phyloP scores from a whole-genome alignment of 208 protist genomes.

The Leishmania guyanensis region DNA sequence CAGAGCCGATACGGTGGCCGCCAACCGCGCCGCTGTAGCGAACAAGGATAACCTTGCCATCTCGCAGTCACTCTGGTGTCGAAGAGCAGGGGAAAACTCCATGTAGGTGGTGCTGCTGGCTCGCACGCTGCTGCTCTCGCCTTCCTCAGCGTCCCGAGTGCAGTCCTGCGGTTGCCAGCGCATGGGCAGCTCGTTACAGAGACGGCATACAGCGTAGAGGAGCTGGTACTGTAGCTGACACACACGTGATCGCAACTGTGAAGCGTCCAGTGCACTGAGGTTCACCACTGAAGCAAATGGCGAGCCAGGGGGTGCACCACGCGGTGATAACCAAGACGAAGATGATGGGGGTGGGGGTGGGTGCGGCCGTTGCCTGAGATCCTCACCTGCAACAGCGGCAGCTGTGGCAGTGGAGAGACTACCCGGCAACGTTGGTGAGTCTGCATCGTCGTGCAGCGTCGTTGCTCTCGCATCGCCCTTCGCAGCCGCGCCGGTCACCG shows the following conservation, averaged over 20 bases:
- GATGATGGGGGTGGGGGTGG: neutral
- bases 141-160: neutral
- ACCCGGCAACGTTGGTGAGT: slow-evolving; percentile 1
- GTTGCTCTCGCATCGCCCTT: neutral
- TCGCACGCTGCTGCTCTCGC: neutral
- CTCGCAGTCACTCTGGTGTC: neutral
- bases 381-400: neutral
- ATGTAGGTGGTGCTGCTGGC: neutral
- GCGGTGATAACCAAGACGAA: neutral
- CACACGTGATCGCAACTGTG: slow-evolving; percentile 7
- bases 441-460: neutral
- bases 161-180: neutral
- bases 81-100: neutral
- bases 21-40: slow-evolving; percentile 20
- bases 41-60: neutral
- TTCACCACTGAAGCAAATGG: neutral
- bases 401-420: neutral
- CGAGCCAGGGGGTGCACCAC: neutral
- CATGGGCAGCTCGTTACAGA: slow-evolving; percentile 34
- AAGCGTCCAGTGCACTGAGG: neutral
- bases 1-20: slow-evolving; percentile 32
- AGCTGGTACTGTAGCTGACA: slow-evolving; percentile 36
- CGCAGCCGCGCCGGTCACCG: neutral
- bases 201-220: slow-evolving; percentile 38
- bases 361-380: neutral